Percentiles rank a stretch among this genome's conserved stretches.
Evolutionary conservation across 371 early-diverging fungal genomes (phyloP).

Genomic region (Mortierella polycephala): DNA sequence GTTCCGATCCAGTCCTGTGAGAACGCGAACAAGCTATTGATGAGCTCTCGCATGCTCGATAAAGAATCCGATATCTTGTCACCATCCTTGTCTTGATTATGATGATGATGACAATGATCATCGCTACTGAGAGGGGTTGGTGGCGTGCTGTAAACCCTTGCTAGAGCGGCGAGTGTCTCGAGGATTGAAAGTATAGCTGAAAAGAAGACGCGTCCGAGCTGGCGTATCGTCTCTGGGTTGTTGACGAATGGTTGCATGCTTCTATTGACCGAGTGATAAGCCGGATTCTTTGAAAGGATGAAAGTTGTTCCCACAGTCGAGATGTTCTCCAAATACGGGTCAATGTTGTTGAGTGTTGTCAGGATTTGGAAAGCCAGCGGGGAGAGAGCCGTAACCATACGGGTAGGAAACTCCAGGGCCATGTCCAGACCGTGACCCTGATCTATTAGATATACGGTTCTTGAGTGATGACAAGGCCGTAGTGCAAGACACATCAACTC

Average conservation of each 20-base stretch:
- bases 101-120: too few relatives aligned
- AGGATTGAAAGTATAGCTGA: constrained; percentile 12
- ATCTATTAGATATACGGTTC: background rate
- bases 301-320: constrained; percentile 16
- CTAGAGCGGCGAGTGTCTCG: background rate
- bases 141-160: background rate
- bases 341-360: background rate
- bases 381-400: constrained; percentile 3
- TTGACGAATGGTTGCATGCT: background rate
- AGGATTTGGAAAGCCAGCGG: constrained; percentile 3
- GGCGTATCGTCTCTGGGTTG: constrained; percentile 33
- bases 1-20: constrained; percentile 24
- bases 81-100: too few relatives aligned
- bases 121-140: too few relatives aligned
- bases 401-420: background rate
- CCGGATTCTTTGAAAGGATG: constrained; percentile 1
- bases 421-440: background rate
- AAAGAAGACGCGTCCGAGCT: constrained; percentile 29
- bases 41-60: background rate
- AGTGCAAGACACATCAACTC: constrained; percentile 17
- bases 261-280: background rate
- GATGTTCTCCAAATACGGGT: constrained; percentile 17
- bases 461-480: background rate
- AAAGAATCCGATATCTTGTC: too few relatives aligned
- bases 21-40: background rate